A percentile compares a stretch with the other conserved stretches of the same genome.
These are phyloP conservation scores for Termitomyces sp. DNA, from an alignment of 768 basidiomycete species.

Conservation along the genomic window DNA sequence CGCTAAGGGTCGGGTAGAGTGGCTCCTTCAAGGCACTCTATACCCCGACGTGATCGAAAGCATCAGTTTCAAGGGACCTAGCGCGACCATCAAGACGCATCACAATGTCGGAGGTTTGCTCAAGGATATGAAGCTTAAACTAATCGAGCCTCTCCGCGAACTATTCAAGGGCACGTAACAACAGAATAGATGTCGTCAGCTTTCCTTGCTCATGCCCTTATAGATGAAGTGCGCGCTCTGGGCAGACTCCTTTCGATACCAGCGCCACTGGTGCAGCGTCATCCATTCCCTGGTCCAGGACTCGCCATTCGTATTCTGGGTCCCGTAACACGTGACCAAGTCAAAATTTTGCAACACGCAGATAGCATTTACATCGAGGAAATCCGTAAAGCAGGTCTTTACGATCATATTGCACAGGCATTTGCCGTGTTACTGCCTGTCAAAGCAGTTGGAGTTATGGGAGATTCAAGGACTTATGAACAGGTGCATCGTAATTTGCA, in stretches of 20 bases:
- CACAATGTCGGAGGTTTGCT: slow-evolving; percentile 97
- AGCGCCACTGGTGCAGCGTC: slow-evolving; percentile 87
- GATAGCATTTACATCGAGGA: slow-evolving; percentile 98
- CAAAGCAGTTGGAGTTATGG: slow-evolving; percentile 96
- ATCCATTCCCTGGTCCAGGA: slow-evolving; percentile 98
- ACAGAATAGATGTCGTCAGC: background rate
- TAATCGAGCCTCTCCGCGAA: slow-evolving; percentile 96
- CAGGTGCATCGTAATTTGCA: slow-evolving; percentile 45
- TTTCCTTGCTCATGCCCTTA: slow-evolving; percentile 4
- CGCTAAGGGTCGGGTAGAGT: slow-evolving; percentile 89
- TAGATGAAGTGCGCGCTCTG: slow-evolving; percentile 93
- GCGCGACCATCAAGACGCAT: slow-evolving; percentile 99
- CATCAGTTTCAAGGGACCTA: slow-evolving; percentile 98
- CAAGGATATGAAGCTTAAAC: slow-evolving; percentile 97
- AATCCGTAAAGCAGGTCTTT: slow-evolving; percentile 88
- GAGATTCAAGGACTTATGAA: slow-evolving; percentile 94
- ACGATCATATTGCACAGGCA: slow-evolving; percentile 92
- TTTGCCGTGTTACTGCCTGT: slow-evolving; percentile 96
- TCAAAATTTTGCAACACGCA: slow-evolving; percentile 84
- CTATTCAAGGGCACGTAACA: slow-evolving; percentile 84
- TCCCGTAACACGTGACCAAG: slow-evolving; percentile 90
- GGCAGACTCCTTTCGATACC: slow-evolving; percentile 91
- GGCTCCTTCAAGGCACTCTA: slow-evolving; percentile 94
- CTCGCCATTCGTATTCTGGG: slow-evolving; percentile 98
- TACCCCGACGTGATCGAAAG: slow-evolving; percentile 99